Evolutionary conservation across 2,329 filamentous ascomycete species (phyloP).

Genomic region (Aspergillus amoenus): DNA sequence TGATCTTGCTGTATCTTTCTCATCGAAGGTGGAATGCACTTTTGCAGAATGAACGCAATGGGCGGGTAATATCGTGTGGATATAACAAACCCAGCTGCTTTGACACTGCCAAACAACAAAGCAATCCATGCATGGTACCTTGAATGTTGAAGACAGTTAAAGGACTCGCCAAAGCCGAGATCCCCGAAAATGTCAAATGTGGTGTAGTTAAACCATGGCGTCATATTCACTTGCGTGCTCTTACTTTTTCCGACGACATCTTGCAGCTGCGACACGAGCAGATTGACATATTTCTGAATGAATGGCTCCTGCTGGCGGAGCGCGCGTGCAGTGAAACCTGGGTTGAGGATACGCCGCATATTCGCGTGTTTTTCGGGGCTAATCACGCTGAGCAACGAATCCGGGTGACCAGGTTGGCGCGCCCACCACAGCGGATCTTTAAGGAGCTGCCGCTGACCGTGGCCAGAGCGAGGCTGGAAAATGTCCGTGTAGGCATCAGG

Average conservation of each 20-base stretch:
- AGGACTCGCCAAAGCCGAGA: constrained; percentile 33
- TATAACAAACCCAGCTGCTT: constrained; percentile 22
- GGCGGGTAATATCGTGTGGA: constrained; percentile 21
- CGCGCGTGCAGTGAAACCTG: not conserved
- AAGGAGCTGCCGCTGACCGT: not conserved
- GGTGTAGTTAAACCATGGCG: constrained; percentile 25
- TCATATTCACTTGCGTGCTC: constrained; percentile 17
- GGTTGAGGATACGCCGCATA: not conserved
- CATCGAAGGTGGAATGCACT: constrained; percentile 12
- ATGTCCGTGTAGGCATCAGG: constrained; percentile 1
- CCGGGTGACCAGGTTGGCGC: constrained; percentile 6
- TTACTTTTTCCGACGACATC: not conserved
- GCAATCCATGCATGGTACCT: constrained; percentile 32
- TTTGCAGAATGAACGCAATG: constrained; percentile 17
- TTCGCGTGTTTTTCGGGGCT: constrained; percentile 4
- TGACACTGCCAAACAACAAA: constrained; percentile 27
- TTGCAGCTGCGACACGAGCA: not conserved
- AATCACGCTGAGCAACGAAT: constrained; percentile 6
- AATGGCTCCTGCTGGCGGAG: not conserved
- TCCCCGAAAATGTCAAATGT: constrained; percentile 39
- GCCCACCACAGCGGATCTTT: constrained; percentile 10
- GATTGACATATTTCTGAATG: constrained; percentile 3
- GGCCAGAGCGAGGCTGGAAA: not conserved
- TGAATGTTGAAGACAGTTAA: constrained; percentile 29
- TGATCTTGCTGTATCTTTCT: constrained; percentile 1